These are phyloP conservation scores for Leptomonas pyrrhocoris DNA, from an alignment of 208 protist species.

Conservation along the genomic window DNA sequence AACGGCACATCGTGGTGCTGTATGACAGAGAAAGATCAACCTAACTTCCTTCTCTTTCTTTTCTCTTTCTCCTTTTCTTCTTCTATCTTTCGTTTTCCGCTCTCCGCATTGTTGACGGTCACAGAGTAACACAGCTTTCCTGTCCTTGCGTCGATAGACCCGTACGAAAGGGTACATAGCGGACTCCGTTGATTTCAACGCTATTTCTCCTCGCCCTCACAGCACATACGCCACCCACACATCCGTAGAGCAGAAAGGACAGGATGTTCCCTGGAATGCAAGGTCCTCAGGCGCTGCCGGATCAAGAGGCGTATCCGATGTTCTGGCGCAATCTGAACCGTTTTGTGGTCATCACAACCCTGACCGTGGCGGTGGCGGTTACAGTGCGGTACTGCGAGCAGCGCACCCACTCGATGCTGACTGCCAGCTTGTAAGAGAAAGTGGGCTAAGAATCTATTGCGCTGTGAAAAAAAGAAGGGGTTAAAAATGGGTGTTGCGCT, in stretches of 20 bases:
- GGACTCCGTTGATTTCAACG: too few relatives aligned
- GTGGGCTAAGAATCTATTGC: background rate
- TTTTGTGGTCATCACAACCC: constrained; percentile 56
- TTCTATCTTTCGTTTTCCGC: too few relatives aligned
- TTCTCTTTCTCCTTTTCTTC: too few relatives aligned
- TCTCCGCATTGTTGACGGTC: too few relatives aligned
- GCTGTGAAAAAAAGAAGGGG: background rate
- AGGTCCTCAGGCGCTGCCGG: constrained; percentile 69
- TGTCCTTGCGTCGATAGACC: too few relatives aligned
- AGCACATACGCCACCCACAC: background rate
- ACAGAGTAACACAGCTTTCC: too few relatives aligned
- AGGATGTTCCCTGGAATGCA: constrained; percentile 84
- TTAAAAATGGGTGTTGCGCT: background rate
- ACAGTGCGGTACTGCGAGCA: constrained; percentile 73
- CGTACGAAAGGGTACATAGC: too few relatives aligned
- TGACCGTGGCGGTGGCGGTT: constrained; percentile 50
- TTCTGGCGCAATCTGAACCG: constrained; percentile 81
- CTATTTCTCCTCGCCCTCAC: background rate
- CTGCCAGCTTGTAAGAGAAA: constrained; percentile 50
- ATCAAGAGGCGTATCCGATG: constrained; percentile 64
- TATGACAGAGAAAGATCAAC: too few relatives aligned
- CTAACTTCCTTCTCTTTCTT: too few relatives aligned
- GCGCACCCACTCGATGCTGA: constrained; percentile 56
- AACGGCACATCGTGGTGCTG: too few relatives aligned
- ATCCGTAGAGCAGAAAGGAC: constrained; percentile 1